These are phyloP conservation scores for Colletotrichum gloeosporioides DNA, from an alignment of 2,329 filamentous ascomycete genomes.

Conservation along the genomic window DNA sequence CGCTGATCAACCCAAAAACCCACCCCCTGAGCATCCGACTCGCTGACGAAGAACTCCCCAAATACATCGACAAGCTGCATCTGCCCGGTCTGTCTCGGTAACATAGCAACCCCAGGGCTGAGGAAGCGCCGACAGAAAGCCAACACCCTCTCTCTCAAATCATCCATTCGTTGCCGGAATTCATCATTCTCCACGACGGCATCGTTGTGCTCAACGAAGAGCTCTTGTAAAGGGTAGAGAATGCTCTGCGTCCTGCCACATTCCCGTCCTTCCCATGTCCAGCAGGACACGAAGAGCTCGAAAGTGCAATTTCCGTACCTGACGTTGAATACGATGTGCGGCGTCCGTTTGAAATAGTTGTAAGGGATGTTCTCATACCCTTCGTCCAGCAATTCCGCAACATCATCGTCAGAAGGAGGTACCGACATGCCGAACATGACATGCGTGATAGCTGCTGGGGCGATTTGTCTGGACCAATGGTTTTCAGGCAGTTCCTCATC, in stretches of 20 bases:
- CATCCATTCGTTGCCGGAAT: accelerated
- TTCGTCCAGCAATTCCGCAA: neutral
- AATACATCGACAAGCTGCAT: neutral
- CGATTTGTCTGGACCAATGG: neutral
- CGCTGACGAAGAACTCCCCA: neutral
- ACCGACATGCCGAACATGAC: neutral
- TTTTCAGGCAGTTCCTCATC: neutral
- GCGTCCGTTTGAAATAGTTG: neutral
- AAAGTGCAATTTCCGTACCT: neutral
- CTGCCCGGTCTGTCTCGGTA: neutral
- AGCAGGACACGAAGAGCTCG: neutral
- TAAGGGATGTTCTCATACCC: neutral
- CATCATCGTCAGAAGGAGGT: neutral
- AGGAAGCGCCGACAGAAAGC: accelerated
- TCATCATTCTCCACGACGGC: neutral
- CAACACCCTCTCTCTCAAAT: neutral
- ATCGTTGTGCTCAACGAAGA: neutral
- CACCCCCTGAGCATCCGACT: neutral
- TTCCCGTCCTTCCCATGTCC: neutral
- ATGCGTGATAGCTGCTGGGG: neutral
- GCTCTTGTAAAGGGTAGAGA: neutral
- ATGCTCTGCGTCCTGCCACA: neutral
- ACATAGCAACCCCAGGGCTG: neutral
- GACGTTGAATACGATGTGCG: neutral
- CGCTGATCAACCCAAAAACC: neutral